These are phyloP conservation scores for Sarocladium strictum DNA, from an alignment of 2,329 filamentous ascomycete species.

Conservation along the genomic window DNA sequence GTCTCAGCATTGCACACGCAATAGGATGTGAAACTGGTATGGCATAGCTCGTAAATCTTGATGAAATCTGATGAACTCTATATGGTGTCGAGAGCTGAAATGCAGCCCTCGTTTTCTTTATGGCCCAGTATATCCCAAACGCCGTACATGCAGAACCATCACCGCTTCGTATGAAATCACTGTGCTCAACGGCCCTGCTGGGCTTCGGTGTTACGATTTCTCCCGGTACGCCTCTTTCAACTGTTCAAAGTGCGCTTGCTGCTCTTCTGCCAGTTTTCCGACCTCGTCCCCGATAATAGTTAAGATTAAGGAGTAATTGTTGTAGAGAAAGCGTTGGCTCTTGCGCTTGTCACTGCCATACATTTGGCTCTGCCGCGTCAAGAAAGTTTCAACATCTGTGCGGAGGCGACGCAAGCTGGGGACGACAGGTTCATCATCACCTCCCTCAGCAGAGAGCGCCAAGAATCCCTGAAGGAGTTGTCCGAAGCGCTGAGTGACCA, in stretches of 20 bases:
- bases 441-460: conserved; percentile 77
- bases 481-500: conserved; percentile 90
- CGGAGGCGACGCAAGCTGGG: conserved; percentile 73
- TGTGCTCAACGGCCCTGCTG: neutral
- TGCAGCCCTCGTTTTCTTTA: neutral
- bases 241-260: conserved; percentile 67
- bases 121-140: conserved; percentile 4
- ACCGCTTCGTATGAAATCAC: neutral
- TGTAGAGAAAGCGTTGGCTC: conserved; percentile 81
- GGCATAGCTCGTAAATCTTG: neutral
- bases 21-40: neutral
- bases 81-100: neutral
- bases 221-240: conserved; percentile 56
- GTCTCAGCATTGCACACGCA: neutral
- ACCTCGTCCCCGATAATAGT: conserved; percentile 80
- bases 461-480: conserved; percentile 85
- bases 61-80: neutral
- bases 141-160: conserved; percentile 1
- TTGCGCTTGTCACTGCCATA: conserved; percentile 73
- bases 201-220: conserved; percentile 16
- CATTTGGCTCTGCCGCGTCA: conserved; percentile 68
- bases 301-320: conserved; percentile 91
- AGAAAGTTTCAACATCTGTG: conserved; percentile 75
- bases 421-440: conserved; percentile 88
- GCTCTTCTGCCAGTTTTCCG: conserved; percentile 68